Evolutionary conservation across 1,284 basidiomycete species (phyloP).

Genomic region (Leccinum pachyderme): DNA sequence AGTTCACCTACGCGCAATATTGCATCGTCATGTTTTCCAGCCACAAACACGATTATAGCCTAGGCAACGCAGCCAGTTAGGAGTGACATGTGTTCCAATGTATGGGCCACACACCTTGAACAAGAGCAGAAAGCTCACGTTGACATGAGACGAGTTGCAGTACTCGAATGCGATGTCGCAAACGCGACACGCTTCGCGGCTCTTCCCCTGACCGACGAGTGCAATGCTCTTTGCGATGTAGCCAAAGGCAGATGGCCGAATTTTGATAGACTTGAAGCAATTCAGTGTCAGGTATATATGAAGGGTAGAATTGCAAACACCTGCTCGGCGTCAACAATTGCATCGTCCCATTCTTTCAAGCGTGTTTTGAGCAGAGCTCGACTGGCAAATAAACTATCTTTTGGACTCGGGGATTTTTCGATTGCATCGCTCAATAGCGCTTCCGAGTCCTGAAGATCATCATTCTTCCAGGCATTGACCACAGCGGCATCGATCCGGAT

Average conservation of each 20-base stretch:
- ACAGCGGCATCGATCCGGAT: background rate
- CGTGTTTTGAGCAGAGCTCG: background rate
- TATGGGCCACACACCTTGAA: background rate
- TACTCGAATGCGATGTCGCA: background rate
- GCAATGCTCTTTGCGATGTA: background rate
- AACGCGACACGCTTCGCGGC: background rate
- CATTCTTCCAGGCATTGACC: background rate
- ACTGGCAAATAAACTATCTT: background rate
- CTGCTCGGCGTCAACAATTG: background rate
- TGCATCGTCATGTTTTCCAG: background rate
- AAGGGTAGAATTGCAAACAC: background rate
- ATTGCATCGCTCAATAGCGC: background rate
- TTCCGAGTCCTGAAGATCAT: background rate
- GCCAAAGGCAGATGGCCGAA: background rate
- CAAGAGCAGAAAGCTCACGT: background rate
- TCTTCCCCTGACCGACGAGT: background rate
- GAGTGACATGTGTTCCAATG: too few species aligned
- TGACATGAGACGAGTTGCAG: background rate
- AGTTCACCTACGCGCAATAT: background rate
- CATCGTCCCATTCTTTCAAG: background rate
- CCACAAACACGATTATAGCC: background rate
- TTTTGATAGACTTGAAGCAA: background rate
- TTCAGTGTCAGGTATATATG: background rate
- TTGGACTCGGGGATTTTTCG: background rate
- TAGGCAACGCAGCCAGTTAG: background rate